phyloP scores from a whole-genome alignment of 306 rosid genomes.

The Sechiopsis laciniata region DNA sequence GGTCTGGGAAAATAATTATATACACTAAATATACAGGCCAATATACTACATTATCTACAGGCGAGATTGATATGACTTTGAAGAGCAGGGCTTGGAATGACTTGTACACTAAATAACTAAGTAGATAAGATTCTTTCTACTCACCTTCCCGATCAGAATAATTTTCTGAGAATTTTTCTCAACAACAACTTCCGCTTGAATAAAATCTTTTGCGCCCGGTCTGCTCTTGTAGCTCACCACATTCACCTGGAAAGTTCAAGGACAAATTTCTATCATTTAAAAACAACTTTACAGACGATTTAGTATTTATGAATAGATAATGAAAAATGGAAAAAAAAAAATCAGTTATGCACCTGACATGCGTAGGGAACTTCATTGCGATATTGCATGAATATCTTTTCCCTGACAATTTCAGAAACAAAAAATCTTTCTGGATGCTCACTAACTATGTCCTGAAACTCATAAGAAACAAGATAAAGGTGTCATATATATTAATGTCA shows the following conservation, averaged over 20 bases:
- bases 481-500: neutral
- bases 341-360: conserved; percentile 60
- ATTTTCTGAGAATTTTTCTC: conserved; percentile 83
- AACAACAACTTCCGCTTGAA: conserved; percentile 81
- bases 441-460: conserved; percentile 77
- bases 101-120: too few relatives aligned
- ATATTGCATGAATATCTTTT: conserved; percentile 90
- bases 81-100: too few relatives aligned
- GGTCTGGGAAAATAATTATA: too few relatives aligned
- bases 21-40: too few relatives aligned
- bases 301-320: neutral
- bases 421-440: conserved; percentile 97
- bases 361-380: conserved; percentile 88
- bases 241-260: conserved; percentile 55
- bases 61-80: too few relatives aligned
- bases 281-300: neutral
- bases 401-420: conserved; percentile 82
- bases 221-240: conserved; percentile 80
- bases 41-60: too few relatives aligned
- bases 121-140: neutral
- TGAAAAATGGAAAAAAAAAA: conserved; percentile 1
- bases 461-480: conserved; percentile 29
- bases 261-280: neutral
- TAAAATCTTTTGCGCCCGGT: conserved; percentile 80
- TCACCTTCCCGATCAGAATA: conserved; percentile 75